Percentiles rank a stretch among this genome's conserved stretches.
Evolutionary conservation across 163 green algal species (phyloP).

Genomic region (Dunaliella salina): DNA sequence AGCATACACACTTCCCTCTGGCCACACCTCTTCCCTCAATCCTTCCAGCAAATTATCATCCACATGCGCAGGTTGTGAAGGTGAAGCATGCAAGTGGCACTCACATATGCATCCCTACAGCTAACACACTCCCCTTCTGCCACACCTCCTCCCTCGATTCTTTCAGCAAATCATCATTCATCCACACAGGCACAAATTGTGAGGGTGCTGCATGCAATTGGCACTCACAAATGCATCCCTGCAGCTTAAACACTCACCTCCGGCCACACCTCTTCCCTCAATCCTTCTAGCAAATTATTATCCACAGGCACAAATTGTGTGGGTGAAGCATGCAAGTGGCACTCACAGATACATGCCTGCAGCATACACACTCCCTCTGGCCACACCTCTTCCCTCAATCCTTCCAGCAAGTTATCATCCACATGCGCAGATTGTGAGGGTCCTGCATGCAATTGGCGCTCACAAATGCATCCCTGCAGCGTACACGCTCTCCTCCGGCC

Average conservation of each 20-base stretch:
- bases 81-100: slow-evolving; percentile 61
- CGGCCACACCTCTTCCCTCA: too few relatives aligned
- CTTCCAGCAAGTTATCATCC: background rate
- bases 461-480: too few relatives aligned
- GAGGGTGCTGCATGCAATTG: too few relatives aligned
- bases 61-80: background rate
- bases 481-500: background rate
- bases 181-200: background rate
- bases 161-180: slow-evolving; percentile 2
- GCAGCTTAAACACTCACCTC: too few relatives aligned
- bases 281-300: background rate
- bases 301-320: background rate
- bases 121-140: too few relatives aligned
- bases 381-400: background rate
- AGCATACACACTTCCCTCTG: background rate
- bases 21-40: background rate
- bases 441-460: slow-evolving; percentile 61
- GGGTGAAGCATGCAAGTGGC: slow-evolving; percentile 56
- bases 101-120: too few relatives aligned
- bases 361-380: too few relatives aligned
- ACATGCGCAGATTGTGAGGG: slow-evolving; percentile 6
- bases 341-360: too few relatives aligned
- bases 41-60: background rate
- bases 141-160: too few relatives aligned
- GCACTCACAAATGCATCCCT: too few relatives aligned